Percentiles rank a stretch among this genome's conserved stretches.
phyloP scores from a whole-genome alignment of 2,329 filamentous ascomycete species.

The Epicoccum nigrum region DNA sequence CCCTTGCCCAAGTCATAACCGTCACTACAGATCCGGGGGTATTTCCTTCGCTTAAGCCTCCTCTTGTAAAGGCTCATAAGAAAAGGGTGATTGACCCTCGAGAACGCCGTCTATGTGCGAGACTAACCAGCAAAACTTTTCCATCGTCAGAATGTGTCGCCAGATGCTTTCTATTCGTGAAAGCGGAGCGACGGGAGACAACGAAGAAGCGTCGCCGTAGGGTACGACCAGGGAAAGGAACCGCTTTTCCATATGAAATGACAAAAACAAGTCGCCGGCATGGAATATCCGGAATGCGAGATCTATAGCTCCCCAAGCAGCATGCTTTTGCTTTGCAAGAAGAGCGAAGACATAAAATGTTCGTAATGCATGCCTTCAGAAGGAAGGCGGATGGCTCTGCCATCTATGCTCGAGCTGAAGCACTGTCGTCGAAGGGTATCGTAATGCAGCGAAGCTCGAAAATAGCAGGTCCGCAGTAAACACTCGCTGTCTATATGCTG shows the following conservation, averaged over 20 bases:
- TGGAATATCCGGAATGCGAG: conserved; percentile 48
- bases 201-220: conserved; percentile 37
- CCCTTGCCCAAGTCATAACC: conserved; percentile 46
- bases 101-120: conserved; percentile 50
- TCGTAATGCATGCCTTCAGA: conserved; percentile 46
- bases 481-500: conserved; percentile 60
- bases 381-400: conserved; percentile 41
- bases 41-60: conserved; percentile 45
- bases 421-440: conserved; percentile 46
- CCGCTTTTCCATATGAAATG: conserved; percentile 47
- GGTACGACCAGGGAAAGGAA: conserved; percentile 47
- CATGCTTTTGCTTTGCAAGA: conserved; percentile 44
- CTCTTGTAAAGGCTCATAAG: conserved; percentile 33
- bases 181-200: conserved; percentile 37
- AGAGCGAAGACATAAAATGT: conserved; percentile 48
- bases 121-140: conserved; percentile 41
- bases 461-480: conserved; percentile 52
- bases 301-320: conserved; percentile 52
- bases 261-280: conserved; percentile 41
- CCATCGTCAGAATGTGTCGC: conserved; percentile 39
- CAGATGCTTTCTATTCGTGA: conserved; percentile 32
- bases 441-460: conserved; percentile 49
- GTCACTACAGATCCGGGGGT: conserved; percentile 38
- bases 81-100: conserved; percentile 38
- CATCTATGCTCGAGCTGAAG: conserved; percentile 46